Base-by-base conservation (phyloP, 352 stramenopile species). In the Pythium phragmiticola region DNA sequence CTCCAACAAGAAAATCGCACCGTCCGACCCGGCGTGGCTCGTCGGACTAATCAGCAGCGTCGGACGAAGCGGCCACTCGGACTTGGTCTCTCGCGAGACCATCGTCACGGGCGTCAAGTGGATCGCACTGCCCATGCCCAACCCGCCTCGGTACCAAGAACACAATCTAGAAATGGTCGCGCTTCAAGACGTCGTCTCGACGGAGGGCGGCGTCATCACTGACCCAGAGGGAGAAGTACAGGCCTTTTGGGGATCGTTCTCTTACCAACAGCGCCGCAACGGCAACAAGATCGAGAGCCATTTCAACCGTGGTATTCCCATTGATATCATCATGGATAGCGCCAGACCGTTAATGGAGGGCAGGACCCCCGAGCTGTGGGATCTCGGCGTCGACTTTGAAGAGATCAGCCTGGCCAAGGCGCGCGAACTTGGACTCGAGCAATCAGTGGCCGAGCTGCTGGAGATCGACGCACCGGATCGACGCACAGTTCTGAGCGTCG, bases 291-390 rank as follows among this genome's bases (percentile, higher is more conserved):
- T 94, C 9, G 87, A 97, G 60, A 90, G 78, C 43, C 83, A 95
- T 45, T 95, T 95, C 36, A 96, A 87, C 46, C 82, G 86, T 26
- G 88, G 88, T 34, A 95, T 96, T 46, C 78, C 82, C 0, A 94
- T 95, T 57, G 84, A 92, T 60, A 79, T 95, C 51, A 87, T 97
- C 65, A 93, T 92, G 85, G 88, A 96, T 61, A 95, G 84, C 36
- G 87, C 88, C 0, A 78, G 75, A 28, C 72, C 81, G 19, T 68
- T 95, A 7, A 89, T 94, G 65, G 64, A 78, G 59, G 85, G 83
- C 30, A 77, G 79, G 61, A 81, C 76, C 16, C 87, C 85, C 7
- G 75, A 88, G 69, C 64, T 97, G 28, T 93, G 79, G 71, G 87
- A 95, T 59, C 59, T 96, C 21, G 88, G 82, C 19, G 79, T 91